These are phyloP conservation scores for Gynostemma pentaphyllum DNA, from an alignment of 306 rosid genomes.

Conservation along the genomic window DNA sequence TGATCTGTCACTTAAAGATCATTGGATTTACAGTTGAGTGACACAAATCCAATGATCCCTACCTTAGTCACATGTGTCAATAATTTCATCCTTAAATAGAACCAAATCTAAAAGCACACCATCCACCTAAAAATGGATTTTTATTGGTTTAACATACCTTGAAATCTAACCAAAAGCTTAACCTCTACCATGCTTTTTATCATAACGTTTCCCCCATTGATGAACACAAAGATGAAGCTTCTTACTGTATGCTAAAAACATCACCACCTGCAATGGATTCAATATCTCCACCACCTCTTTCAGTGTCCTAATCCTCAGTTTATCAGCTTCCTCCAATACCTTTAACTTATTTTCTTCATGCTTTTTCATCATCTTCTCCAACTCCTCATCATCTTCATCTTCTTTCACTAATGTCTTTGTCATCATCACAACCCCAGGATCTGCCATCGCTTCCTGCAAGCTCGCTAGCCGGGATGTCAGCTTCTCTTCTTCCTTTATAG, in stretches of 20 bases:
- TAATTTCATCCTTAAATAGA: too few relatives aligned
- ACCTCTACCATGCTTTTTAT: conserved; percentile 13
- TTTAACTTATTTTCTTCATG: not conserved
- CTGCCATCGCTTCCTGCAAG: conserved; percentile 24
- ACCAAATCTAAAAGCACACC: too few relatives aligned
- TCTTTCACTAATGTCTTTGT: not conserved
- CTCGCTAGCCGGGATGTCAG: conserved; percentile 12
- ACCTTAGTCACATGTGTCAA: too few relatives aligned
- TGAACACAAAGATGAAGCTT: conserved; percentile 27
- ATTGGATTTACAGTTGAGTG: too few relatives aligned
- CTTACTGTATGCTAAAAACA: conserved; percentile 18
- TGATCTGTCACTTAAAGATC: too few relatives aligned
- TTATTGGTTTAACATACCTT: too few relatives aligned
- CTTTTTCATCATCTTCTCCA: not conserved
- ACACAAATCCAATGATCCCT: too few relatives aligned
- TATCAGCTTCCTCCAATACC: conserved; percentile 11
- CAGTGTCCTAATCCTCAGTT: conserved; percentile 15
- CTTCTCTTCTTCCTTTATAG: conserved; percentile 20
- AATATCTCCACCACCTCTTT: conserved; percentile 13
- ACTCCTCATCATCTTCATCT: not conserved
- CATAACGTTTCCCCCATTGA: conserved; percentile 24
- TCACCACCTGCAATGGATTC: conserved; percentile 16
- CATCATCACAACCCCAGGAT: conserved; percentile 16
- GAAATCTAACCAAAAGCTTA: too few relatives aligned
- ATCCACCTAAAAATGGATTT: too few relatives aligned